A percentile compares a stretch with the other conserved stretches of the same genome.
phyloP scores from a whole-genome alignment of 805 yeast species.

The Metschnikowia koreensis region DNA sequence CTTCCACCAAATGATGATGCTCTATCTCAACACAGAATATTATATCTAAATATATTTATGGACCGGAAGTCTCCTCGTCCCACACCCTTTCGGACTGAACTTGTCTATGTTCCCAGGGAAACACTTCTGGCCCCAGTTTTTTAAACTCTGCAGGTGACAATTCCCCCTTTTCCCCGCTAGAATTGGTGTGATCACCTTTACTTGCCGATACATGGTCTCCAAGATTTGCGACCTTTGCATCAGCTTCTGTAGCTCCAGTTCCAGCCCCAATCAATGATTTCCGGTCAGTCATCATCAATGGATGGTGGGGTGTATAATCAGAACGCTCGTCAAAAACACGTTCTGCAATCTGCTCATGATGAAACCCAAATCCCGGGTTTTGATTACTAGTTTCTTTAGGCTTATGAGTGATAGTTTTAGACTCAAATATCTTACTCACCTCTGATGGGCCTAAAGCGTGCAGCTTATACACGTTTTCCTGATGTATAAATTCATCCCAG shows the following conservation, averaged over 20 bases:
- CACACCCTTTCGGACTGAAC: slow-evolving; percentile 5
- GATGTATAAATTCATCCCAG: slow-evolving; percentile 25
- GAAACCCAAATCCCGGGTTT: slow-evolving; percentile 12
- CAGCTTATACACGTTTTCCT: not conserved
- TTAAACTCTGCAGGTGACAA: not conserved
- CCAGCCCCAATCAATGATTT: not conserved
- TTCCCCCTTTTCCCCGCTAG: not conserved
- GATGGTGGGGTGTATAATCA: slow-evolving; percentile 33
- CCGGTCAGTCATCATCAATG: slow-evolving; percentile 9
- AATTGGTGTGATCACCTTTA: not conserved
- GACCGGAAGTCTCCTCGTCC: not conserved
- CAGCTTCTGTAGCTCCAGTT: not conserved
- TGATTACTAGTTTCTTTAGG: not conserved
- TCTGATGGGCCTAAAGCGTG: not conserved
- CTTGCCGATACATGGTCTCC: too few relatives aligned
- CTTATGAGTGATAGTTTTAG: not conserved
- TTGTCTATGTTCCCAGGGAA: slow-evolving; percentile 39
- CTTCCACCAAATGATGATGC: too few relatives aligned
- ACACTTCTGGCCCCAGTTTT: slow-evolving; percentile 15
- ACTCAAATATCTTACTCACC: not conserved
- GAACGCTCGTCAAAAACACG: slow-evolving; percentile 28
- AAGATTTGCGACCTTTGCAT: too few relatives aligned
- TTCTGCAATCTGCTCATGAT: slow-evolving; percentile 24
- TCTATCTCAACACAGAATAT: too few relatives aligned
- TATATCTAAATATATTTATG: too few relatives aligned